Base-by-base conservation (phyloP, 1,284 basidiomycete species). In the Malassezia furfur region DNA sequence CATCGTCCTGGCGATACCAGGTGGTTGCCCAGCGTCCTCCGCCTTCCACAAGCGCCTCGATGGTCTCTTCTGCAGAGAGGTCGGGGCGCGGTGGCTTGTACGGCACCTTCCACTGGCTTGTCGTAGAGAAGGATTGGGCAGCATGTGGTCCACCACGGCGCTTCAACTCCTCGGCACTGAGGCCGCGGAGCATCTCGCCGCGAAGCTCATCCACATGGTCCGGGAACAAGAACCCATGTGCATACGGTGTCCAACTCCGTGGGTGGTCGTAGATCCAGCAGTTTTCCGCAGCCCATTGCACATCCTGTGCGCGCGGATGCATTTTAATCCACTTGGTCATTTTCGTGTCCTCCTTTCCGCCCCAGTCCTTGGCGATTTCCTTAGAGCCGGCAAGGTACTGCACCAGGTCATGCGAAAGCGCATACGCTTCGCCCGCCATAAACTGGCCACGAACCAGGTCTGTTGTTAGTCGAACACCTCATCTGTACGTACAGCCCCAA, bases 211-310 rank as follows among this genome's bases (percentile, higher is more conserved):
- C 80, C 25, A 84, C 86, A 73, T 91, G 85, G 21, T 90, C 88
- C 0, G 93, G 93, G 78, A 91, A 98, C n/a, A 96, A 77, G 78
- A 89, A 98, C 1, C 93, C 93, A 76, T 96, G 93, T 5, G 89
- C 84, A 74, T 96, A 96, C 14, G 76, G 57, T 78, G 91, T 96
- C 45, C 86, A 85, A 2, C 87, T 84, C 50, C 89, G 85, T 0
- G 93, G 93, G 76, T 96, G 91, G 75, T 98, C 93, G 76, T 98
- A 96, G 63, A 98, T 90, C 88, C 89, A 96, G 76, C 93, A 96
- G 28, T 85, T 83, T 73, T 98, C 93, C 65, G 87, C 86, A 30
- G 82, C 81, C 90, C 90, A 96, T 50, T 88, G 82, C 36, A 98
- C 83, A 62, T 85, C 81, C 34, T 81, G 77, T 11, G 85, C 82